Evolutionary conservation across 78 protist species (phyloP), one percentile per base, ranked within the genome.

Genomic region (Corallochytrium limacisporum): DNA sequence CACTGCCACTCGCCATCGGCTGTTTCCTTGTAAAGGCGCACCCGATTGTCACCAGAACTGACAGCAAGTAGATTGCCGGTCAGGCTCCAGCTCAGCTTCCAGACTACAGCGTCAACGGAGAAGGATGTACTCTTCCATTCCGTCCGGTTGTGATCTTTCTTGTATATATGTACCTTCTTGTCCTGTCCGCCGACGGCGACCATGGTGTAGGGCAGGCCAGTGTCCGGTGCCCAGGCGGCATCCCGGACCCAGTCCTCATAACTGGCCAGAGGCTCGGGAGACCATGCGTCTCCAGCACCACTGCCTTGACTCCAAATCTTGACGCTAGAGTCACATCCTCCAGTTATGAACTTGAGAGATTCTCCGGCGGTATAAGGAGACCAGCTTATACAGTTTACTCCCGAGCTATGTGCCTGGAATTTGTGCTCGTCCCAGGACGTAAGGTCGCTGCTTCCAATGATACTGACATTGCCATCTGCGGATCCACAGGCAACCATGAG

Each of bases 241-340:
- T 90, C 97, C 37, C 98, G 76, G 15, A 95, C 95, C 97, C 98
- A 93, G 65, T 83, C 95, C 50, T 78, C 72, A 73, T 93, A 6
- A 4, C 29, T 69, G 35, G 44, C 1, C 29, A 3, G 37, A 1
- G 4, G 31, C 44, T 8, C 44, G 22, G 44, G 22, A 10, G 44
- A 40, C 22, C 44, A 10, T 10, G 44, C 10, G 44, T 40, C 22
- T 40, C 22, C 44, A 10, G 44, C 22, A 10, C 44, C 44, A 40
- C 22, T 40, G 44, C 44, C 22, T 10, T 40, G 44, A 8, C 44
- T 3, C 22, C 51, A 47, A 24, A 42, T 42, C 12, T 42, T 42
- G 46, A 42, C 24, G 46, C 46, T 42, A 12, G 9, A 15, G 46
- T 42, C 46, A 12, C 46, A 42, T 15, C 46, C 46, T 15, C 46